Percentiles rank a stretch among this genome's conserved stretches.
These are phyloP conservation scores for Protomyces pachydermus DNA, from an alignment of 1,139 yeast genomes.

Conservation along the genomic window DNA sequence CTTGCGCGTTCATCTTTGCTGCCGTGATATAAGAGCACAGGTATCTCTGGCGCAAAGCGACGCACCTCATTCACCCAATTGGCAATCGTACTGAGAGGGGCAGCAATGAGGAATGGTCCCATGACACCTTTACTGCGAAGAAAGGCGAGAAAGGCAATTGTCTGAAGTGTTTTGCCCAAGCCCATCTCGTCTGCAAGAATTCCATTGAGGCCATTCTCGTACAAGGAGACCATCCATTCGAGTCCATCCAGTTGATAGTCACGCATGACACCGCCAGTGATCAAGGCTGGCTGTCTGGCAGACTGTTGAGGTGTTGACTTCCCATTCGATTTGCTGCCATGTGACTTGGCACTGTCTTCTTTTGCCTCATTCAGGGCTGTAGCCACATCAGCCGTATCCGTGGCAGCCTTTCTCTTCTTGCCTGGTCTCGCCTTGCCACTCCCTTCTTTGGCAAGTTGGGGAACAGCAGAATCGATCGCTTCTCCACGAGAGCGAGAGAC, in stretches of 20 bases:
- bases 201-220: conserved; percentile 91
- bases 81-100: conserved; percentile 79
- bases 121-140: conserved; percentile 69
- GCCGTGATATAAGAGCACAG: conserved; percentile 64
- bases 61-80: conserved; percentile 75
- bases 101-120: conserved; percentile 84
- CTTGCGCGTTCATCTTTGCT: conserved; percentile 51
- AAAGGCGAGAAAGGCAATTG: conserved; percentile 71
- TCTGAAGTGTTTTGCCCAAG: conserved; percentile 86
- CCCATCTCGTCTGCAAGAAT: conserved; percentile 96
- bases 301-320: conserved; percentile 32
- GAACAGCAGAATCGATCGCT: conserved; percentile 37
- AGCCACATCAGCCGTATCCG: conserved; percentile 8
- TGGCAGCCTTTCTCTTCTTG: conserved; percentile 30
- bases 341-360: conserved; percentile 12
- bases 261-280: conserved; percentile 66
- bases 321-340: not conserved
- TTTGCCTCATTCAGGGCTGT: conserved; percentile 31
- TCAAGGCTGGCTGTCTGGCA: conserved; percentile 55
- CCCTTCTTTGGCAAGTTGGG: conserved; percentile 25
- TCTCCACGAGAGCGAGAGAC: conserved; percentile 38
- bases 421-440: conserved; percentile 31
- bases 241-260: conserved; percentile 85
- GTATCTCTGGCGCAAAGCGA: conserved; percentile 67
- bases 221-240: conserved; percentile 81